Conservation (phyloP, 495 filamentous ascomycete genomes). For the Cercophora sp. region DNA sequence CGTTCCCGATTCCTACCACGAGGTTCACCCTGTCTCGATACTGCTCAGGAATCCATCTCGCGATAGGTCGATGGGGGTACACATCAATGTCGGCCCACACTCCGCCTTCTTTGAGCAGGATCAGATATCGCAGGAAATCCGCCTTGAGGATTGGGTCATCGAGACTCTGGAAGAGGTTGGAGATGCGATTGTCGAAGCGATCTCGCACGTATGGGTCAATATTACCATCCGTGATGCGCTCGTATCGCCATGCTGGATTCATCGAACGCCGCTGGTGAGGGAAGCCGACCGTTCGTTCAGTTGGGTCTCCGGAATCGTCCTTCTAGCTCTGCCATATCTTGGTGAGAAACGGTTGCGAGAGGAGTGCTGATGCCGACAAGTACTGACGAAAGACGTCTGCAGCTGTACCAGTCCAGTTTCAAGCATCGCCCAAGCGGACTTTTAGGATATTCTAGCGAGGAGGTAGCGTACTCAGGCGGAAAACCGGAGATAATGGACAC, state of each 20-base stretch:
- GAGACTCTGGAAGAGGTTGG: background rate
- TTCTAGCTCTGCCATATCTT: constrained; percentile 6
- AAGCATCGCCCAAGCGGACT: too few species aligned
- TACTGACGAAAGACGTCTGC: too few species aligned
- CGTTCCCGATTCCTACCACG: constrained; percentile 39
- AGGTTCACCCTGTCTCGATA: constrained; percentile 28
- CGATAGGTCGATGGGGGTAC: constrained; percentile 39
- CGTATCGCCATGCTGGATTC: background rate
- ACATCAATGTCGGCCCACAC: constrained; percentile 54
- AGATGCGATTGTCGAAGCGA: background rate
- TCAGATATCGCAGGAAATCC: constrained; percentile 51
- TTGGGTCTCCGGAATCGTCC: background rate
- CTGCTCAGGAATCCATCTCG: constrained; percentile 42
- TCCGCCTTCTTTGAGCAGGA: constrained; percentile 48
- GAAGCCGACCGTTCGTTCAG: background rate
- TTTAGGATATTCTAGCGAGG: too few species aligned
- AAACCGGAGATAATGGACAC: too few species aligned
- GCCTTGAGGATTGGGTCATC: constrained; percentile 32
- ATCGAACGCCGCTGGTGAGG: background rate
- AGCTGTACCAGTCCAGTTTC: too few species aligned
- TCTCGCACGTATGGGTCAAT: background rate
- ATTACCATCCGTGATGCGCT: constrained; percentile 4
- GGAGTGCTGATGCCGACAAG: too few species aligned
- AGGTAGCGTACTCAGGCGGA: too few species aligned
- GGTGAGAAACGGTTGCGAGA: background rate